These are phyloP conservation scores for Tuber calosporum DNA, from an alignment of 495 filamentous ascomycete species.

Conservation along the genomic window DNA sequence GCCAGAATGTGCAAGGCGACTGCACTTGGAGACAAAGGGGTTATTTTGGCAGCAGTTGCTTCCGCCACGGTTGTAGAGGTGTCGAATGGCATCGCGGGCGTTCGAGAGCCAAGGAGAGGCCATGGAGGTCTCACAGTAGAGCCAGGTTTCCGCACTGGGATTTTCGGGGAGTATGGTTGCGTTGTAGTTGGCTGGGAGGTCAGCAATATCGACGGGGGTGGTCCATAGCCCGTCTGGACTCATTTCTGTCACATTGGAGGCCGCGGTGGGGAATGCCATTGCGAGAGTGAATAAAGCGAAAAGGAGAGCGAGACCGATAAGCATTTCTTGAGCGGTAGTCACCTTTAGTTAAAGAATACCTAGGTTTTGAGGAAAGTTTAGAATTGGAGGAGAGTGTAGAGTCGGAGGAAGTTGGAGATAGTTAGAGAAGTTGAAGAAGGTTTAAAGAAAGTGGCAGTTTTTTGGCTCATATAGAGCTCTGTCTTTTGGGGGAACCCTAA, in stretches of 20 bases:
- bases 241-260: not conserved
- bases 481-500: no score
- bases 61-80: not conserved
- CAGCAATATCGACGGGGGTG: not conserved
- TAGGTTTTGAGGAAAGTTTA: not conserved
- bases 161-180: not conserved
- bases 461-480: not conserved
- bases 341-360: not conserved
- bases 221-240: not conserved
- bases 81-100: not conserved
- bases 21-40: not conserved
- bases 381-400: no score
- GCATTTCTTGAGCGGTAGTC: not conserved
- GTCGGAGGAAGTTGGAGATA: no score
- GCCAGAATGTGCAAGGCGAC: not conserved
- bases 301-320: not conserved
- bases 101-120: not conserved
- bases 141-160: not conserved
- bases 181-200: not conserved
- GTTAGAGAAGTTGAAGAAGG: not conserved
- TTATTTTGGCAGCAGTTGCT: not conserved
- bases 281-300: not conserved
- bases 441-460: not conserved
- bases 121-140: not conserved
- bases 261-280: not conserved